Evolutionary conservation across 225 moss, liverwort and hornwort genomes (phyloP).

Genomic region (Sphagnum tenellum): DNA sequence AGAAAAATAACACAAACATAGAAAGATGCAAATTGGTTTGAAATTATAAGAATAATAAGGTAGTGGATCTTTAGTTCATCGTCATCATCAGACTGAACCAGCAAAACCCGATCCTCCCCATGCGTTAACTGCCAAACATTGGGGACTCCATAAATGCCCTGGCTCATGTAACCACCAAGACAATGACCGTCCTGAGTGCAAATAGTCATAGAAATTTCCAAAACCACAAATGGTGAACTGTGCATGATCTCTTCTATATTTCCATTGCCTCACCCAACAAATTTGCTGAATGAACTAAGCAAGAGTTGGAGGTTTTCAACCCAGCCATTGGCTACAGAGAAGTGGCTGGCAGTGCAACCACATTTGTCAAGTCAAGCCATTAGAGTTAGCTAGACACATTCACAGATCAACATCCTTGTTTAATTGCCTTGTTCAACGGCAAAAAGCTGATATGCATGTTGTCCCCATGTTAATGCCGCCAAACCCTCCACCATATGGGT

Average conservation of each 20-base stretch:
- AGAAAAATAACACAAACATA: no score
- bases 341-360: no score
- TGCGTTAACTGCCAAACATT: constrained; percentile 94
- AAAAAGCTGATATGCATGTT: constrained; percentile 90
- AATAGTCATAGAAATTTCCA: no score
- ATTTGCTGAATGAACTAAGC: no score
- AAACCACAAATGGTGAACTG: no score
- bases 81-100: constrained; percentile 91
- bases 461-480: constrained; percentile 87
- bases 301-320: no score
- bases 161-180: constrained; percentile 56
- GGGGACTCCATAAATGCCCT: constrained; percentile 70
- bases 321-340: no score
- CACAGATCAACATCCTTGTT: constrained; percentile 14
- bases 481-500: constrained; percentile 95
- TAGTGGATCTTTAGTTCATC: constrained; percentile 87
- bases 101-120: constrained; percentile 90
- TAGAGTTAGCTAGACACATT: no score
- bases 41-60: constrained; percentile 84
- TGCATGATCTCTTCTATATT: no score
- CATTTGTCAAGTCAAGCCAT: no score
- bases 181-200: constrained; percentile 2
- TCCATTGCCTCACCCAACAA: no score
- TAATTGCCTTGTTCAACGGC: constrained; percentile 81
- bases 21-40: no score